Evolutionary conservation across 306 rosid genomes (phyloP).

Genomic region (Cucumis melo): DNA sequence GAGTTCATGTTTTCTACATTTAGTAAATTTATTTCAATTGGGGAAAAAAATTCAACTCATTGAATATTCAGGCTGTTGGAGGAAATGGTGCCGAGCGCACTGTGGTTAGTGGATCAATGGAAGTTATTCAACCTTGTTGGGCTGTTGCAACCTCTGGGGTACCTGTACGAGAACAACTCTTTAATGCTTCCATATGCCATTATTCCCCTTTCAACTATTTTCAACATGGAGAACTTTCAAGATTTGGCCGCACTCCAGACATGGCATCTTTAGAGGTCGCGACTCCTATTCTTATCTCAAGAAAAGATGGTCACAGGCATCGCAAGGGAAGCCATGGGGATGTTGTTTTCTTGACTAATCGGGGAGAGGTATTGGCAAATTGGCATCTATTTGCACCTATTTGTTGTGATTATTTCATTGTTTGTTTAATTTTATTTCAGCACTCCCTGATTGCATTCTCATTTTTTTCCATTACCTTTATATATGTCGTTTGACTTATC

Average conservation of each 20-base stretch:
- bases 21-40: background rate
- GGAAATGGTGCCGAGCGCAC: constrained; percentile 98
- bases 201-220: constrained; percentile 66
- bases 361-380: constrained; percentile 67
- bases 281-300: constrained; percentile 85
- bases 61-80: constrained; percentile 64
- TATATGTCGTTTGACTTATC: background rate
- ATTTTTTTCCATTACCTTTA: background rate
- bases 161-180: constrained; percentile 83
- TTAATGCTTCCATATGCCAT: constrained; percentile 93
- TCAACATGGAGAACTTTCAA: constrained; percentile 78
- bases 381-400: background rate
- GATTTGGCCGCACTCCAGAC: constrained; percentile 53
- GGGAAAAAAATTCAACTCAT: background rate
- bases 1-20: background rate
- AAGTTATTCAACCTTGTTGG: constrained; percentile 94
- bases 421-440: background rate
- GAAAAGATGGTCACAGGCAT: constrained; percentile 81
- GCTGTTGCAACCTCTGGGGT: constrained; percentile 98
- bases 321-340: constrained; percentile 97
- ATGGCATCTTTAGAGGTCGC: constrained; percentile 74
- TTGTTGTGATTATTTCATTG: background rate
- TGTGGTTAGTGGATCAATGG: constrained; percentile 96
- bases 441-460: background rate
- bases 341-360: constrained; percentile 85